A percentile compares a stretch with the other conserved stretches of the same genome.
Conservation (phyloP, 768 basidiomycete species). For the Collybiopsis luxurians region DNA sequence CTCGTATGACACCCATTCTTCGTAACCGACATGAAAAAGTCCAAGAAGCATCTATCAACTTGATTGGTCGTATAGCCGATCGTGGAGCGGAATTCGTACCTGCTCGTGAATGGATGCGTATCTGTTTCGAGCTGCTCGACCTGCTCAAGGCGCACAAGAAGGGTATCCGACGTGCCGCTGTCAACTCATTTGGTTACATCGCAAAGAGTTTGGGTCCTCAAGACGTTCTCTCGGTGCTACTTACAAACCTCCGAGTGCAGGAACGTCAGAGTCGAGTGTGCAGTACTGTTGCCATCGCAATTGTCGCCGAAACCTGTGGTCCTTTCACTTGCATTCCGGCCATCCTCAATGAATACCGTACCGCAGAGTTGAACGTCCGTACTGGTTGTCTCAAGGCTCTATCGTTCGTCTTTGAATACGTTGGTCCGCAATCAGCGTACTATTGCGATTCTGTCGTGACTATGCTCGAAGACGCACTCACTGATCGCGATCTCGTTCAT, state of each 20-base stretch:
- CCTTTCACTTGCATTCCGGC: constrained; percentile 99
- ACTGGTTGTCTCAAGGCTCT: constrained; percentile 98
- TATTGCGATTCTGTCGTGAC: constrained; percentile 97
- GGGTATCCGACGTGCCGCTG: constrained; percentile 96
- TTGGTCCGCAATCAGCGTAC: constrained; percentile 94
- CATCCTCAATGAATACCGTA: constrained; percentile 97
- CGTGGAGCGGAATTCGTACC: constrained; percentile 99
- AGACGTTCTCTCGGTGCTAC: constrained; percentile 91
- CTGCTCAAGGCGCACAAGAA: constrained; percentile 99
- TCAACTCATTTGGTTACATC: constrained; percentile 99
- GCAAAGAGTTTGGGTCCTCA: constrained; percentile 99
- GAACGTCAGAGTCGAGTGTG: constrained; percentile 99
- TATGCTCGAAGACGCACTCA: constrained; percentile 97
- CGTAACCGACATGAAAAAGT: constrained; percentile 99
- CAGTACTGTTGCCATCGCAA: constrained; percentile 96
- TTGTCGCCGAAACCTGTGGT: constrained; percentile 92
- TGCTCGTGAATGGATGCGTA: constrained; percentile 99
- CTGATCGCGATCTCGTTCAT: constrained; percentile 97
- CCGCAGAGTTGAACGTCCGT: constrained; percentile 96
- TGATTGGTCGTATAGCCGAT: constrained; percentile 99
- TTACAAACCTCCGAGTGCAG: constrained; percentile 97
- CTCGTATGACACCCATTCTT: constrained; percentile 99
- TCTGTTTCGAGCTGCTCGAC: constrained; percentile 97
- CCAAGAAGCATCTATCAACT: constrained; percentile 98
- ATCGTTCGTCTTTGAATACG: constrained; percentile 99